Base-by-base conservation (phyloP, 179 eudicot genomes). In the Vitellaria paradoxa region DNA sequence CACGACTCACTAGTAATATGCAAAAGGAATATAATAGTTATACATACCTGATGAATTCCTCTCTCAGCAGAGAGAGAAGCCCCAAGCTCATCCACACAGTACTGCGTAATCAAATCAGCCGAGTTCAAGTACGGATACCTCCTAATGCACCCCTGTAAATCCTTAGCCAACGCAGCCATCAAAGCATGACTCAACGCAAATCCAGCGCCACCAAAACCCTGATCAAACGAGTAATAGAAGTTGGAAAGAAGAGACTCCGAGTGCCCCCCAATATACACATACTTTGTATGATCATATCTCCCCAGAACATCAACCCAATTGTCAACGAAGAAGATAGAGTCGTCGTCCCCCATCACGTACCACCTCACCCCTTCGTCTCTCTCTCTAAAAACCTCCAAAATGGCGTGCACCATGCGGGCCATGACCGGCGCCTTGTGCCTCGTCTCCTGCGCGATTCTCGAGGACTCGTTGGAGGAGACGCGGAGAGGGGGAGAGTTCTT, bases 201-300 rank as follows among this genome's bases (percentile, higher is more conserved):
- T 15, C 92, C 96, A 61, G 80, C 97, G 4, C 97, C 97, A 53
- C 97, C 93, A 88, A 91, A 90, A 0, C 82, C 97, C 83, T 86
- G 8, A 30, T 85, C 81, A 26, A 86, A 91, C 0, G 93, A 83
- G 68, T 66, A 70, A 47, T 49, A 82, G 30, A 61, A 26, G 65
- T 88, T 86, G 46, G 76, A 71, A 45, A 81, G 6, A 8, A 90
- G 80, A 46, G 55, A 68, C 75, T 91, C 93, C 4, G 92, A 87
- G 24, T 80, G 85, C 20, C 84, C 86, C 12, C 93, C 93, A 7
- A 91, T 79, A 53, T 91, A 91, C 24, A 79, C 76, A 66, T 88
- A 87, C 73, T 86, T 86, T 0, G 53, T 87, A 72, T 91, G 92
- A 80, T 90, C 89, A 79, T 85, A 85, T 68, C 56, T 80, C 6